Conservation (phyloP, 768 basidiomycete species). For the Leccinum disarticulatum region DNA sequence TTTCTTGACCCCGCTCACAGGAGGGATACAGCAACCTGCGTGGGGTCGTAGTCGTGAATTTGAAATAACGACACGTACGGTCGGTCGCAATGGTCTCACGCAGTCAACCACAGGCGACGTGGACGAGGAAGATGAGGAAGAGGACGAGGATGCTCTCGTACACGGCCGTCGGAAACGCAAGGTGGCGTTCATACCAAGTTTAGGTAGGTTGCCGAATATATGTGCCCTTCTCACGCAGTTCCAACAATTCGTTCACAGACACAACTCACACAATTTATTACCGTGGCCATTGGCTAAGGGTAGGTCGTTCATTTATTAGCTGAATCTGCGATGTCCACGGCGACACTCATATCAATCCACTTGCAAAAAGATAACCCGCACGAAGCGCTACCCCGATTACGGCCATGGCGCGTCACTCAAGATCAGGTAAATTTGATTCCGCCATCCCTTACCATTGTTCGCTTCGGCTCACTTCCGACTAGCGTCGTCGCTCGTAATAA, state of each 20-base stretch:
- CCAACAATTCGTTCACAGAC: conserved; percentile 44
- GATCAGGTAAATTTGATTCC: conserved; percentile 56
- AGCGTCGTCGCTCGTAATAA: conserved; percentile 89
- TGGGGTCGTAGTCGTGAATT: conserved; percentile 89
- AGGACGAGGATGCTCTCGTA: conserved; percentile 54
- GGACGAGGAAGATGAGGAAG: conserved; percentile 72
- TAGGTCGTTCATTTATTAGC: conserved; percentile 35
- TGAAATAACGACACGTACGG: conserved; percentile 81
- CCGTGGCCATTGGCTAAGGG: conserved; percentile 84
- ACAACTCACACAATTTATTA: conserved; percentile 90
- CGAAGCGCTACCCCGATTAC: conserved; percentile 74
- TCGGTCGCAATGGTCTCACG: conserved; percentile 61
- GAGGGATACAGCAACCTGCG: conserved; percentile 69
- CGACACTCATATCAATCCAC: conserved; percentile 18
- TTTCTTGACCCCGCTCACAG: conserved; percentile 14
- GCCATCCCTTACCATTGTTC: conserved; percentile 16
- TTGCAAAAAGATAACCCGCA: conserved; percentile 66
- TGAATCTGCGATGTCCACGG: conserved; percentile 16
- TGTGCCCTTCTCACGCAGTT: conserved; percentile 13
- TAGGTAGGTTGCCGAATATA: conserved; percentile 48
- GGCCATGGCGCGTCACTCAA: conserved; percentile 73
- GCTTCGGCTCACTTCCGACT: conserved; percentile 12
- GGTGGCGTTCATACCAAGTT: conserved; percentile 84
- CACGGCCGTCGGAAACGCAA: conserved; percentile 74
- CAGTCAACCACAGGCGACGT: conserved; percentile 73